These are phyloP conservation scores for Pichia californica DNA, from an alignment of 805 yeast genomes.

Conservation along the genomic window DNA sequence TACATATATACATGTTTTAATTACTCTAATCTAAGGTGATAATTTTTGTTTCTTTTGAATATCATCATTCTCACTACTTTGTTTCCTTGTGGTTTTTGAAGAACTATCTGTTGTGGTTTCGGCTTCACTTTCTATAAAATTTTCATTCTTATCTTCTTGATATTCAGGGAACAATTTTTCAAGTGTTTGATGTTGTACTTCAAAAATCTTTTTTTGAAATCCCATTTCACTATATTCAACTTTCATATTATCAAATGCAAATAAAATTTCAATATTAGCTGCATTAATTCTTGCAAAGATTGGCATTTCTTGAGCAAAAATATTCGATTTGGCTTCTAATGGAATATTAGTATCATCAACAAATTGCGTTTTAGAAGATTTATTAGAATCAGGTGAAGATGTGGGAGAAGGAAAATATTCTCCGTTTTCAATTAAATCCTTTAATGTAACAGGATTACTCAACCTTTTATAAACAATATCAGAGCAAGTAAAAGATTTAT, in stretches of 20 bases:
- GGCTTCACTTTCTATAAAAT: neutral
- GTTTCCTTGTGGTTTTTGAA: neutral
- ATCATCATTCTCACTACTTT: neutral
- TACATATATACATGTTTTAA: neutral
- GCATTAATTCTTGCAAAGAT: conserved; percentile 22
- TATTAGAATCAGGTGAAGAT: conserved; percentile 14
- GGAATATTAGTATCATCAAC: conserved; percentile 15
- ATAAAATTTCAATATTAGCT: conserved; percentile 26
- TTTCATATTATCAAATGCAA: conserved; percentile 66
- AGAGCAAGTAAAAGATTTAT: conserved; percentile 44
- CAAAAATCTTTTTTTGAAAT: conserved; percentile 23
- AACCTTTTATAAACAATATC: conserved; percentile 21
- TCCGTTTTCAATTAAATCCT: conserved; percentile 5
- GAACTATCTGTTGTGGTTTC: neutral
- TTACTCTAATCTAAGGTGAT: neutral
- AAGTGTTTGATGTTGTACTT: conserved; percentile 25
- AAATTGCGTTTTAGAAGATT: conserved; percentile 8
- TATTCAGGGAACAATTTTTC: conserved; percentile 23
- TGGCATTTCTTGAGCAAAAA: conserved; percentile 16
- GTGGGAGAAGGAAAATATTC: conserved; percentile 1
- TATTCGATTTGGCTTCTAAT: conserved; percentile 18
- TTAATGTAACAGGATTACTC: conserved; percentile 12
- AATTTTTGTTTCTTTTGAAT: conserved; percentile 1
- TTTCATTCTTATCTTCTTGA: conserved; percentile 11
- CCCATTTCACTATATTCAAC: conserved; percentile 40